A percentile compares a stretch with the other conserved stretches of the same genome.
phyloP scores from a whole-genome alignment of 352 stramenopile species.

The Pythium phragmitis region DNA sequence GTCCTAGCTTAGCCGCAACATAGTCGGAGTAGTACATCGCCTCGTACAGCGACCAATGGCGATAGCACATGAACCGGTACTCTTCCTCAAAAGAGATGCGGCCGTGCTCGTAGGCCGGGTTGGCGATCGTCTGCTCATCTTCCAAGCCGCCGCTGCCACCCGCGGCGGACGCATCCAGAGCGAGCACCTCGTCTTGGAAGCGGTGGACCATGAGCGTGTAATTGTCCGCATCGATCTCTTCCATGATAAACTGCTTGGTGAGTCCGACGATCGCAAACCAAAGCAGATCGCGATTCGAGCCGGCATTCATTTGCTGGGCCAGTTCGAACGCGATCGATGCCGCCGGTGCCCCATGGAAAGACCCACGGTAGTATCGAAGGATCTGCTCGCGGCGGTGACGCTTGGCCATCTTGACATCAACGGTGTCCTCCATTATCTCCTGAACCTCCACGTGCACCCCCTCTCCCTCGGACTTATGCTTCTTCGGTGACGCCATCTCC shows the following conservation, averaged over 20 bases:
- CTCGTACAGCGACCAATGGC: constrained; percentile 94
- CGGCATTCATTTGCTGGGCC: constrained; percentile 78
- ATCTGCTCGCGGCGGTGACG: constrained; percentile 75
- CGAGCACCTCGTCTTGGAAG: constrained; percentile 92
- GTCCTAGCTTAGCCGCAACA: constrained; percentile 88
- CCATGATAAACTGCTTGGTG: constrained; percentile 94
- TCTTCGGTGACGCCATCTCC: constrained; percentile 17
- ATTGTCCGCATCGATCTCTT: constrained; percentile 91
- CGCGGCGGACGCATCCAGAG: constrained; percentile 49
- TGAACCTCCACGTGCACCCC: constrained; percentile 16
- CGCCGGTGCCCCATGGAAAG: constrained; percentile 78
- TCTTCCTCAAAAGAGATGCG: constrained; percentile 91
- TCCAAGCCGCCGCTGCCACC: constrained; percentile 32
- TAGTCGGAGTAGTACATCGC: constrained; percentile 96
- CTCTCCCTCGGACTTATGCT: constrained; percentile 5
- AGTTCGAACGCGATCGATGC: constrained; percentile 82
- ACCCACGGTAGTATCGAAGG: constrained; percentile 93
- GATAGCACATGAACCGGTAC: constrained; percentile 96
- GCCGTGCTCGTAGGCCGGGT: constrained; percentile 72
- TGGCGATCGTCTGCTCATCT: constrained; percentile 25
- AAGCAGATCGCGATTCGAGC: constrained; percentile 86
- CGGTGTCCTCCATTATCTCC: constrained; percentile 2
- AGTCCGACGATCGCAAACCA: constrained; percentile 98
- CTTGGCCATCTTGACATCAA: constrained; percentile 36
- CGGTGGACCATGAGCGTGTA: constrained; percentile 89